Conservation (phyloP, 805 yeast species). For the Blastobotrys mokoenaii region DNA sequence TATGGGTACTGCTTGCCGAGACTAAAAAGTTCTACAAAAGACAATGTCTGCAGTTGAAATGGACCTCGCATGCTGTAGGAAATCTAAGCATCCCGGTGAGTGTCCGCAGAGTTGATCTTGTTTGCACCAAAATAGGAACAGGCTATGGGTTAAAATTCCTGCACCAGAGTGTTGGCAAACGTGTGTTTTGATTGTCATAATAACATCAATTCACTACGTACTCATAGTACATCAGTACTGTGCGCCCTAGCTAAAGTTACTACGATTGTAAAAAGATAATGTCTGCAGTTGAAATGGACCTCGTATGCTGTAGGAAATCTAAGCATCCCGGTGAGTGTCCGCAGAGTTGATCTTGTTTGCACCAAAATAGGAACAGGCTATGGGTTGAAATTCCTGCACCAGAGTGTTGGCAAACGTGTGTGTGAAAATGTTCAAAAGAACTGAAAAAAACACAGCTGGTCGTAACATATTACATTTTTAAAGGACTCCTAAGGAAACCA, state of each 20-base stretch:
- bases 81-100: conserved; percentile 57
- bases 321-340: conserved; percentile 63
- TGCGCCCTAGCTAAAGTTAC: not conserved
- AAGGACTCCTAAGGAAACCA: conserved; percentile 1
- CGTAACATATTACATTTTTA: conserved; percentile 7
- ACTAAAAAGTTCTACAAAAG: too few species aligned
- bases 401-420: conserved; percentile 85
- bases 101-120: conserved; percentile 37
- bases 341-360: conserved; percentile 73
- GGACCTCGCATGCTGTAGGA: conserved; percentile 53
- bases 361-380: conserved; percentile 82
- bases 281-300: conserved; percentile 66
- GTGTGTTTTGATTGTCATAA: too few species aligned
- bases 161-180: conserved; percentile 96
- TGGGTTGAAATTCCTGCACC: conserved; percentile 54
- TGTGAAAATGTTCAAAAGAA: not conserved
- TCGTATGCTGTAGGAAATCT: conserved; percentile 35
- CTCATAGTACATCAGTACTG: too few species aligned
- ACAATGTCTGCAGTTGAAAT: conserved; percentile 54
- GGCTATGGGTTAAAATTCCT: conserved; percentile 48
- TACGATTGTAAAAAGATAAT: conserved; percentile 22
- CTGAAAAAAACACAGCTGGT: not conserved
- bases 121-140: conserved; percentile 86
- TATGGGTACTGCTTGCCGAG: too few species aligned
- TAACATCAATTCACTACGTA: too few species aligned